phyloP scores from a whole-genome alignment of 2,329 filamentous ascomycete species.

The Ampelomyces quisqualis region DNA sequence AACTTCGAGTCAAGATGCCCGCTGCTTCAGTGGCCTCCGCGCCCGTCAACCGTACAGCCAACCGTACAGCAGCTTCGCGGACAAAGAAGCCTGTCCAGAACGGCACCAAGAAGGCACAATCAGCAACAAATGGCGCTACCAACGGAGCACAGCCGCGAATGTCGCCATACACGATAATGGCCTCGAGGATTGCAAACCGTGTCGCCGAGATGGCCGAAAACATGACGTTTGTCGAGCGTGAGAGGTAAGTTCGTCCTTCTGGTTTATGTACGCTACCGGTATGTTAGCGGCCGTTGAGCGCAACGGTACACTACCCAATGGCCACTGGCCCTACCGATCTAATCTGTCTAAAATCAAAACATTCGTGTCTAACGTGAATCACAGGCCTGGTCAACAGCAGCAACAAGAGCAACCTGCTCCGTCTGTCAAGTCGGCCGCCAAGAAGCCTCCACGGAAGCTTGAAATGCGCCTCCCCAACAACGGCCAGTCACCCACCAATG shows the following conservation, averaged over 20 bases:
- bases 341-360: too few relatives aligned
- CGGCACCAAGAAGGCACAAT: slow-evolving; percentile 23
- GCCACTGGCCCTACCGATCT: slow-evolving; percentile 1
- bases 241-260: slow-evolving; percentile 30
- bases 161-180: slow-evolving; percentile 55
- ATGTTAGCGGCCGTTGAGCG: slow-evolving; percentile 18
- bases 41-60: slow-evolving; percentile 35
- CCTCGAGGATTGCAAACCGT: slow-evolving; percentile 52
- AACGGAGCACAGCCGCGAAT: slow-evolving; percentile 35
- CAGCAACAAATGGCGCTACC: slow-evolving; percentile 24
- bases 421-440: slow-evolving; percentile 23
- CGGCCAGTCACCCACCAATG: slow-evolving; percentile 38
- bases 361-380: background rate
- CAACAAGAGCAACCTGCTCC: slow-evolving; percentile 22
- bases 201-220: slow-evolving; percentile 57
- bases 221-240: slow-evolving; percentile 53
- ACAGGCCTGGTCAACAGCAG: slow-evolving; percentile 25
- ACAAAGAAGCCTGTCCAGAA: slow-evolving; percentile 30
- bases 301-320: slow-evolving; percentile 14
- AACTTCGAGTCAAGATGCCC: slow-evolving; percentile 27
- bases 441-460: slow-evolving; percentile 51
- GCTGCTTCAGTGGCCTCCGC: slow-evolving; percentile 38
- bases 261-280: background rate
- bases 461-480: slow-evolving; percentile 50
- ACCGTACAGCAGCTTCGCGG: slow-evolving; percentile 34